Base-by-base conservation (phyloP, 139 green algal species). In the Eudorina sp. region DNA sequence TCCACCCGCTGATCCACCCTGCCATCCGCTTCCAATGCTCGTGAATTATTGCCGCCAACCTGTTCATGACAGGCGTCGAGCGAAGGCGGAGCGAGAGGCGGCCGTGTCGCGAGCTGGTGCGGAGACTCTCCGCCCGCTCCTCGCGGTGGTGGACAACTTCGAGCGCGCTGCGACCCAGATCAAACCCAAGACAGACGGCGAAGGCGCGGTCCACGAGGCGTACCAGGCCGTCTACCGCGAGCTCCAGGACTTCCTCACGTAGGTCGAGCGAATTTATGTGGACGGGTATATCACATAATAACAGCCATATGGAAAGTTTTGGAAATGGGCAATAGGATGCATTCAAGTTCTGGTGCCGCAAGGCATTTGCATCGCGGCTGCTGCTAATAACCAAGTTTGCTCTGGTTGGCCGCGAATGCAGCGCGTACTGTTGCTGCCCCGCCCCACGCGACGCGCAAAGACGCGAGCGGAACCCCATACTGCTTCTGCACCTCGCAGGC, bases 91-190 rank as follows among this genome's bases (percentile, higher is more conserved):
- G 83, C 48, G 48, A 6, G 51, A 80, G 83, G 48, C 72, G 36
- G 48, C 83, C 18, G 64, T 40, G 0, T 68, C 51, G 2, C 66
- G 68, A 36, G 83, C 48, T 36, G 43, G 31, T 27, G 64, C 36
- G 19, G 83, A 88, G 14, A 36, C 64, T n/a, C 38, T 81, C 2
- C 64, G 64, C 68, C 90, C 90, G 25, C 66, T 93, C 25, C 40
- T 93, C 48, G 14, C 25, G 19, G 29, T 87, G 11, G 81, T 64
- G 18, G 90, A 93, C 86, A 93, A 93, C 41, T 89, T 93, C 38
- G 81, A 90, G 73, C 80, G 90, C 31, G 81, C 90, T 0, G 25
- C 43, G 27, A 29, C n/a, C 11, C 29, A 60, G 31, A 82, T 91
- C 60, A 89, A 89, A 43, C 73, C 86, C 7, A 78, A 84, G 41